Evolutionary conservation across 2,329 filamentous ascomycete genomes (phyloP).

Genomic region (Stemphylium lycopersici): DNA sequence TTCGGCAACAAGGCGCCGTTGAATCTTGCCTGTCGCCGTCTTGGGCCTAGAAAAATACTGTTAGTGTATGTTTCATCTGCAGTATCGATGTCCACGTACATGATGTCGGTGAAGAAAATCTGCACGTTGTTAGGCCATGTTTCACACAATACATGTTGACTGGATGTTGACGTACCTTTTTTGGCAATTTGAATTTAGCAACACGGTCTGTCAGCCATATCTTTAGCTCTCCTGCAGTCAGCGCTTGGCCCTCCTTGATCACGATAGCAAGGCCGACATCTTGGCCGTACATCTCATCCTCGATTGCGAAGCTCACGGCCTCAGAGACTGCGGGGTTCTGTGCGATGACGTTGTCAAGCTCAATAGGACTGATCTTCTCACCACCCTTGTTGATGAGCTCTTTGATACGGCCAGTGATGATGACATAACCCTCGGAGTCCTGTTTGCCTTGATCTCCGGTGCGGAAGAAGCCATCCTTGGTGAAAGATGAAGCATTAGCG

Average conservation of each 20-base stretch:
- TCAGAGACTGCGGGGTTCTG: slow-evolving; percentile 75
- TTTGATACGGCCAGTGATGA: slow-evolving; percentile 91
- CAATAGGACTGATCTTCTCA: slow-evolving; percentile 88
- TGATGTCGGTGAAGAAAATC: slow-evolving; percentile 81
- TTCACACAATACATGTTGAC: slow-evolving; percentile 15
- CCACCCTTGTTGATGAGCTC: slow-evolving; percentile 91
- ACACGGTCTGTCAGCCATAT: slow-evolving; percentile 71
- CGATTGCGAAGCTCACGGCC: slow-evolving; percentile 82
- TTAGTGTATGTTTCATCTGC: slow-evolving; percentile 11
- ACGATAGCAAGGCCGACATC: slow-evolving; percentile 80
- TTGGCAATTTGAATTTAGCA: slow-evolving; percentile 85
- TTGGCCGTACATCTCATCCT: slow-evolving; percentile 83
- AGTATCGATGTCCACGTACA: slow-evolving; percentile 51
- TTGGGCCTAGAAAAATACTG: slow-evolving; percentile 61
- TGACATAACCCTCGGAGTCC: slow-evolving; percentile 79
- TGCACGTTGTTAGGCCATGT: slow-evolving; percentile 42
- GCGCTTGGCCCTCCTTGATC: slow-evolving; percentile 65
- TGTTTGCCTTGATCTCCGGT: slow-evolving; percentile 86
- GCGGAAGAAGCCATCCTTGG: slow-evolving; percentile 79
- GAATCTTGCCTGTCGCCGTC: slow-evolving; percentile 90
- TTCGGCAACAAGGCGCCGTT: slow-evolving; percentile 84
- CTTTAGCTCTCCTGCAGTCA: slow-evolving; percentile 67
- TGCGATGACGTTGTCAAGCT: slow-evolving; percentile 82
- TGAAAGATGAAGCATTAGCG: slow-evolving; percentile 77
- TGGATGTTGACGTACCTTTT: slow-evolving; percentile 63